Percentiles rank a stretch among this genome's conserved stretches.
phyloP scores from a whole-genome alignment of 106 monocot species.

The Dioscorea alata region DNA sequence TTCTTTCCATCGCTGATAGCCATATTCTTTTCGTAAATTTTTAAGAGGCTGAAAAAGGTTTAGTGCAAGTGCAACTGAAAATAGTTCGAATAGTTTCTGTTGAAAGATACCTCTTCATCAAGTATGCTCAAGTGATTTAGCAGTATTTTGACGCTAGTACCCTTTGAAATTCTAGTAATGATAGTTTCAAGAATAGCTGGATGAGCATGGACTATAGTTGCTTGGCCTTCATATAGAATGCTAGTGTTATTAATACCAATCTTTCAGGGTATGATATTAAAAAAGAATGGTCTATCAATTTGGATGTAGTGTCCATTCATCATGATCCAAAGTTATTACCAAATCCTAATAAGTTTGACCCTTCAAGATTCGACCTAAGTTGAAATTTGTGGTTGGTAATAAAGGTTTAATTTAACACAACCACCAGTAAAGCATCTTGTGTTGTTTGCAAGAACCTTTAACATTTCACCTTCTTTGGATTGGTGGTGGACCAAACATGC shows the following conservation, averaged over 20 bases:
- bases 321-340: constrained; percentile 25
- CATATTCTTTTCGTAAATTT: too few relatives aligned
- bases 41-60: too few relatives aligned
- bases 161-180: constrained; percentile 79
- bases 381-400: too few relatives aligned
- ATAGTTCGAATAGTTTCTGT: too few relatives aligned
- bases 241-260: neutral
- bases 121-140: constrained; percentile 65
- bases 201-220: constrained; percentile 21
- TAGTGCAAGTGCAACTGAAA: too few relatives aligned
- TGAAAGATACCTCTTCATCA: constrained; percentile 76
- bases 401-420: too few relatives aligned
- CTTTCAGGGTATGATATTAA: constrained; percentile 19
- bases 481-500: constrained; percentile 27
- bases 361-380: constrained; percentile 32
- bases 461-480: constrained; percentile 33
- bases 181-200: constrained; percentile 33
- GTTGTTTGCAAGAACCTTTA: constrained; percentile 14
- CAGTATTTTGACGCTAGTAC: constrained; percentile 55
- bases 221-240: neutral
- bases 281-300: constrained; percentile 24
- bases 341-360: constrained; percentile 21
- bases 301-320: constrained; percentile 41
- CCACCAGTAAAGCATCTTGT: neutral
- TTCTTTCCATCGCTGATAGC: constrained; percentile 94